A percentile compares a stretch with the other conserved stretches of the same genome.
Evolutionary conservation across 352 stramenopile species (phyloP).

Genomic region (Phytophthora syringae): DNA sequence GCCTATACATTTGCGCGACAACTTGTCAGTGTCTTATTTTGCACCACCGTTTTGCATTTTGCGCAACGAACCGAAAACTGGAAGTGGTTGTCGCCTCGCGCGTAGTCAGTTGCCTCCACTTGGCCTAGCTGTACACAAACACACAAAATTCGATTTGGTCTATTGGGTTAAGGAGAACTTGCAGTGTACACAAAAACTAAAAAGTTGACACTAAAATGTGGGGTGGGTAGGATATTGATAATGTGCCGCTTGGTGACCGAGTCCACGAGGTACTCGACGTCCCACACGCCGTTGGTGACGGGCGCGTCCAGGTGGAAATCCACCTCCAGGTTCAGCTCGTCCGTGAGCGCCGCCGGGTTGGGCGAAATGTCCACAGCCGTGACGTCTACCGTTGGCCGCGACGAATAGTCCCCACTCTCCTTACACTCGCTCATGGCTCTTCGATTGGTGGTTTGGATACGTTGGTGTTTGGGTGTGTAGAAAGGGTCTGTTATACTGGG

Average conservation of each 20-base stretch:
- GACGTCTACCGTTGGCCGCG: conserved; percentile 64
- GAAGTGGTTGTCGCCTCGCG: conserved; percentile 76
- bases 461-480: not conserved
- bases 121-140: conserved; percentile 70
- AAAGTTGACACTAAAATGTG: conserved; percentile 1
- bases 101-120: conserved; percentile 70
- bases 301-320: conserved; percentile 77
- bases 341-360: conserved; percentile 76
- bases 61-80: conserved; percentile 76
- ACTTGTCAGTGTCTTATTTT: not conserved
- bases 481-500: not conserved
- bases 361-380: conserved; percentile 84
- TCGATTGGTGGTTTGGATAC: conserved; percentile 16
- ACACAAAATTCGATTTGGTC: not conserved
- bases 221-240: conserved; percentile 81
- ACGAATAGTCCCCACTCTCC: conserved; percentile 51
- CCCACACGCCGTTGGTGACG: conserved; percentile 72
- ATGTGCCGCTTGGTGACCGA: conserved; percentile 85
- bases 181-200: not conserved
- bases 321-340: conserved; percentile 83
- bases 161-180: conserved; percentile 41
- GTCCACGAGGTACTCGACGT: conserved; percentile 89
- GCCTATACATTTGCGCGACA: conserved; percentile 38
- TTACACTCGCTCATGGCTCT: conserved; percentile 80
- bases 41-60: not conserved